Base-by-base conservation (phyloP, 805 yeast genomes). In the Danielozyma ontarioensis region DNA sequence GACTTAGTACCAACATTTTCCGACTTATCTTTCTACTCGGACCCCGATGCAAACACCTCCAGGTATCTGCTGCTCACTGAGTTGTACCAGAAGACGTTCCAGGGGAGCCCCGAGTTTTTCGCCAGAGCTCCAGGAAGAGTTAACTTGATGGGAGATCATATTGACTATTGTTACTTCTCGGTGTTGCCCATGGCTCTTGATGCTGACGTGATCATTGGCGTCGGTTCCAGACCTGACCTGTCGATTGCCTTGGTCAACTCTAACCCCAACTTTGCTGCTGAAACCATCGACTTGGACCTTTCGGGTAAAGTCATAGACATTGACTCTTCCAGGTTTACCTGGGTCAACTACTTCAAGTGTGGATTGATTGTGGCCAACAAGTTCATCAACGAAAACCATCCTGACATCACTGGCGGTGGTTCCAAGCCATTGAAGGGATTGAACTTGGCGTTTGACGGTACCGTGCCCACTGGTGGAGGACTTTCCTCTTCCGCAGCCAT, bases 51-150 rank as follows among this genome's bases (percentile, higher is more conserved):
- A 6, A 59, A 64, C 33, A 17, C 32, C 5, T 17, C 35, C 3
- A 49, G 73, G 34, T 68, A 60, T 36, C 40, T 41, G 6, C 31
- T 36, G 3, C 41, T 69, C 27, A 17, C 34, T 1, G 18, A 39
- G 6, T 31, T 40, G 3, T 73, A 64, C 42, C 28, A 31, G 4
- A 32, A 30, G 4, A 37, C 28, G 14, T 65, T 56, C 32, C 26
- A 37, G 12, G 44, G 44, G 13, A 46, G 46, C 17, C 71, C 74
- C 3, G 69, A 65, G 22, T 70, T 78, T 47, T 55, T 76, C 25
- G 60, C 78, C 15, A 64, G 87, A 32, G 74, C 83, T 12, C 88
- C 89, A n/a, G 88, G 88, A 21, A 62, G 89, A 45, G 88, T 81
- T 33, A 81, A 80, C 51, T 59, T 81, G 37, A 78, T 81, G 35